Percentiles rank a stretch among this genome's conserved stretches.
phyloP scores from a whole-genome alignment of 805 yeast species.

The Candida montana region DNA sequence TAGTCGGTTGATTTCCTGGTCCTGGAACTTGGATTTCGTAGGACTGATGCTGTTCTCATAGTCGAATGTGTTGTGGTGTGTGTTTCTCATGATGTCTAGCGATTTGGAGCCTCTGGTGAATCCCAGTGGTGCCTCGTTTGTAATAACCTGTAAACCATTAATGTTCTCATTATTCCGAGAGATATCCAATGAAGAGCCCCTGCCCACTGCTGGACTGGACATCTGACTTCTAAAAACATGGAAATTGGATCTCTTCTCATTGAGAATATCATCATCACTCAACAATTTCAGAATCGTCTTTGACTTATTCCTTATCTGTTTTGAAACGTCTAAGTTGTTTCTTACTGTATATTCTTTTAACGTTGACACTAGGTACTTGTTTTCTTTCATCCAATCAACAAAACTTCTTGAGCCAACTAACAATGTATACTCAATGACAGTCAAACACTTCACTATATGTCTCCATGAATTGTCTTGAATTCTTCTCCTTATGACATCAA shows the following conservation, averaged over 20 bases:
- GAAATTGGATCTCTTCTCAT: conserved; percentile 36
- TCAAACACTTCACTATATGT: conserved; percentile 43
- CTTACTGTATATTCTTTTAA: conserved; percentile 26
- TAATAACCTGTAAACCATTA: background rate
- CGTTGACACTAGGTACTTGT: conserved; percentile 29
- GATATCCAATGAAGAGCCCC: conserved; percentile 23
- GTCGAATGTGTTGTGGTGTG: background rate
- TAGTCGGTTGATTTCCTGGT: conserved; percentile 1
- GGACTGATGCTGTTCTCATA: conserved; percentile 2
- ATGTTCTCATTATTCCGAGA: conserved; percentile 12
- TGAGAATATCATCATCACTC: conserved; percentile 31
- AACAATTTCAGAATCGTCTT: conserved; percentile 28
- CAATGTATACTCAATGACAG: conserved; percentile 45
- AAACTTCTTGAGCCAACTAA: conserved; percentile 51
- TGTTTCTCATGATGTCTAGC: conserved; percentile 23
- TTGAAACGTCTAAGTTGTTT: conserved; percentile 23
- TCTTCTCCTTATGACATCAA: conserved; percentile 36
- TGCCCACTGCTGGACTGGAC: conserved; percentile 33
- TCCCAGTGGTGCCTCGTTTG: conserved; percentile 6
- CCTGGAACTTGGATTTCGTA: conserved; percentile 4
- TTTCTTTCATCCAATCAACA: conserved; percentile 41
- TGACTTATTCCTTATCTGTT: conserved; percentile 35
- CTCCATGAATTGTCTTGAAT: conserved; percentile 32
- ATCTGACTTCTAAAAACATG: conserved; percentile 37
- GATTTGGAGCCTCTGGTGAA: conserved; percentile 23